Evolutionary conservation across 73 alveolate species (phyloP), one percentile per base, ranked within the genome.

Genomic region (Tetrahymena elliotti): DNA sequence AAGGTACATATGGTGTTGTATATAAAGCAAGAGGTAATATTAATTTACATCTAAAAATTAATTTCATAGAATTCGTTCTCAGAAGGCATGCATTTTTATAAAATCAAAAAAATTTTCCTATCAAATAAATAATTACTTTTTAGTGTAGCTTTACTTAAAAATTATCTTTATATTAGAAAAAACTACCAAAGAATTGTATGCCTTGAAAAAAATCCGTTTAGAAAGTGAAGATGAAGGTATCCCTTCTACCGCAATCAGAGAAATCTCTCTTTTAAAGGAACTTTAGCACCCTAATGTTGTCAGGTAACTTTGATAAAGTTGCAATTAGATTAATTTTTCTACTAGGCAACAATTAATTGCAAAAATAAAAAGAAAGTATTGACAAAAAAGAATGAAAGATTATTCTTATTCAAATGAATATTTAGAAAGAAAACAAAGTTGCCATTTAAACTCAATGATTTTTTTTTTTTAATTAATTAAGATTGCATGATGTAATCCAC

Each of bases 141-240:
- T 68, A 68, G 88, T 0, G 88, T 7, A 68, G 34, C 10, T 27
- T 68, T 27, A 1, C 16, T 68, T 68, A 22, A 68, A 24, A 3
- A 68, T 27, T 68, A 16, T 31, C 10, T 68, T 31, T 1, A 27
- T 31, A 27, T 40, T 94, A 94, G 98, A 97, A 95, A 97, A 95
- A 93, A 93, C 52, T 27, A 97, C 98, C 41, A 97, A 96, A 13
- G 99, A 98, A 83, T 93, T 93, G 52, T 99, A 98, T 82, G 99
- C 99, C 11, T 93, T 98, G 39, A 98, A 98, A 96, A 98, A 98
- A 95, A 98, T 98, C 83, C 94, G 99, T 82, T 96, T 98, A 24
- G 99, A 98, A 94, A 97, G 98, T 93, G 99, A 98, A 83, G 99
- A 98, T 53, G 99, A 98, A 83, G 99, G 99, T 39, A 98, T 98